Base-by-base conservation (phyloP, 2,329 filamentous ascomycete genomes). In the Ceratocystiopsis brevicomis region DNA sequence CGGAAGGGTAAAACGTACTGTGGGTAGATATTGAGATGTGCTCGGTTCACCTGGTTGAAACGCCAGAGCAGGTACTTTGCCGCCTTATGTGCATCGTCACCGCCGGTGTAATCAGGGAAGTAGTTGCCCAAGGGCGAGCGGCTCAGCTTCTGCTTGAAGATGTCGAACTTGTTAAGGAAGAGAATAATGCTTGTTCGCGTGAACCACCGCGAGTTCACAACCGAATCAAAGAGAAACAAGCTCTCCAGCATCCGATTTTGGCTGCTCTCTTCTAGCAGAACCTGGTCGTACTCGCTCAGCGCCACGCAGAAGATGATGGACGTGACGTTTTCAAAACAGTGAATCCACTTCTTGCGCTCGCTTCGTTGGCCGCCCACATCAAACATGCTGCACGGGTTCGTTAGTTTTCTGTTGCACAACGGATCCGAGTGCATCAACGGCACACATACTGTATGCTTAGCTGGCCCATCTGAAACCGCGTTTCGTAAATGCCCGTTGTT, bases 211-310 rank as follows among this genome's bases (percentile, higher is more conserved):
- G 90, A 96, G 63, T 98, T 98, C 53, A 98, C 90, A 5, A 98
- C 90, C 1, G 88, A 96, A 62, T 98, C 90, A 59, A 98, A 98
- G 5, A 98, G 71, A 15, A 96, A 75, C 42, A 98, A 62, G 56
- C 86, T 94, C 61, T 98, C 90, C 85, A 96, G 94, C 90, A 98
- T 98, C 49, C 90, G 90, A 60, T 98, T 98, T 85, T 94, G 90
- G 57, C 88, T 95, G 62, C 84, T 93, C 63, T 96, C 90, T 63
- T 98, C 90, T 37, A 98, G 68, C 43, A 98, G 67, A 6, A 95
- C 88, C 63, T 98, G 90, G 57, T 98, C 90, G 59, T 98, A 98
- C 63, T 98, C 90, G 65, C 87, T 96, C 53, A 98, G 66, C 15
- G 90, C 90, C 48, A 98, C 90, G 57, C 90, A 98, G 63, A 98